A percentile compares a stretch with the other conserved stretches of the same genome.
These are phyloP conservation scores for Heimioporus retisporus DNA, from an alignment of 1,284 basidiomycete genomes.

Conservation along the genomic window DNA sequence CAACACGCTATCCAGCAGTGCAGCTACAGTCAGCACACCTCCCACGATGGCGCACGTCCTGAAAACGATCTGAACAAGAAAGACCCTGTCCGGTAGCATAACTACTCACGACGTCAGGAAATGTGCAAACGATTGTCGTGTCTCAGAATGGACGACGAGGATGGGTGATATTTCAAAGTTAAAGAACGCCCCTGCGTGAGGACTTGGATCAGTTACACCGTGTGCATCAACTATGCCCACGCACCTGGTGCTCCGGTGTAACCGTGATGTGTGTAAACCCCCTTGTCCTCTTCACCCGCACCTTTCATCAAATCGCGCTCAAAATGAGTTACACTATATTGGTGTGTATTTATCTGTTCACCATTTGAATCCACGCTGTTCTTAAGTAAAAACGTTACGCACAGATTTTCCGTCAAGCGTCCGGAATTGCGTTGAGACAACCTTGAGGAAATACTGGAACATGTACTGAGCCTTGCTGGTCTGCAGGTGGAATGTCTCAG, in stretches of 20 bases:
- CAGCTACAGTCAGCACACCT: conserved; percentile 96
- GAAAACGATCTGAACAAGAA: conserved; percentile 12
- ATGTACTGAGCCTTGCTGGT: conserved; percentile 83
- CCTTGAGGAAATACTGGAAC: conserved; percentile 99
- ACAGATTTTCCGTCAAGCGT: conserved; percentile 82
- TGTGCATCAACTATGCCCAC: conserved; percentile 23
- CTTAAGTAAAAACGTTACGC: conserved; percentile 35
- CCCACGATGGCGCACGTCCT: conserved; percentile 98
- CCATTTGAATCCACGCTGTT: conserved; percentile 15
- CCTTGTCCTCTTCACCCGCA: conserved; percentile 69
- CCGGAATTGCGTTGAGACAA: conserved; percentile 93
- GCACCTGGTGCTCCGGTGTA: conserved; percentile 82
- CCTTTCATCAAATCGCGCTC: conserved; percentile 89
- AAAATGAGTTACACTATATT: conserved; percentile 97
- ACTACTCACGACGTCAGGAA: conserved; percentile 92
- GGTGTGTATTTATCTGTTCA: conserved; percentile 79
- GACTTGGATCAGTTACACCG: conserved; percentile 1
- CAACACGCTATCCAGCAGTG: conserved; percentile 90
- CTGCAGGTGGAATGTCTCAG: conserved; percentile 45
- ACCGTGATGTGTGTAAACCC: conserved; percentile 86
- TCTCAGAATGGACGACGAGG: conserved; percentile 92
- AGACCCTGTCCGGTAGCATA: not conserved
- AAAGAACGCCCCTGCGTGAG: conserved; percentile 80
- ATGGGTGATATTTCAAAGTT: conserved; percentile 99
- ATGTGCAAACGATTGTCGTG: conserved; percentile 95